phyloP scores from a whole-genome alignment of 108 stramenopile species.

The Schizochytrium sp. region DNA sequence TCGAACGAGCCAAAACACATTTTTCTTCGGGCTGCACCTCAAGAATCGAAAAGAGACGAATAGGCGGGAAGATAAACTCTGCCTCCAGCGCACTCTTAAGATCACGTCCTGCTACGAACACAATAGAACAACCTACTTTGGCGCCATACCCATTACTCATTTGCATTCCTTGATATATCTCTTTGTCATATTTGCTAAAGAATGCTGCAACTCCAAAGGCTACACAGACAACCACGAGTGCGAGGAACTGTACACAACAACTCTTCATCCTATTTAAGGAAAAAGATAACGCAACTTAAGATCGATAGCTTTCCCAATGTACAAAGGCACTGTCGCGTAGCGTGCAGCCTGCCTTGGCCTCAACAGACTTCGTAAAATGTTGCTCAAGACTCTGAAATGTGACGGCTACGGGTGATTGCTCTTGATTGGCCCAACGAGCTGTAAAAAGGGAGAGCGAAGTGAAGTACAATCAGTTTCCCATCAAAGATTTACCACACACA shows the following conservation, averaged over 20 bases:
- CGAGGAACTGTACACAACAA: background rate
- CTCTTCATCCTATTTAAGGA: no score
- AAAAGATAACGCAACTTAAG: no score
- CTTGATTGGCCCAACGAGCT: no score
- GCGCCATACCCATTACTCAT: constrained; percentile 34
- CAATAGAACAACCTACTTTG: constrained; percentile 1
- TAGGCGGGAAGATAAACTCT: constrained; percentile 13
- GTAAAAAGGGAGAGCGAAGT: no score
- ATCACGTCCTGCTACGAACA: background rate
- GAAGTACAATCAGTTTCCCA: no score
- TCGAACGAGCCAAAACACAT: background rate
- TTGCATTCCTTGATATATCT: background rate
- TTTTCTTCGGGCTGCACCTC: background rate
- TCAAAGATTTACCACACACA: no score
- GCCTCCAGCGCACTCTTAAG: background rate
- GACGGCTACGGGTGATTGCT: no score
- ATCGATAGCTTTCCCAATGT: no score
- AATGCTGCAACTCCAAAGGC: background rate
- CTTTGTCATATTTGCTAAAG: background rate
- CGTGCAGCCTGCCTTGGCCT: no score
- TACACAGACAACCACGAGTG: background rate
- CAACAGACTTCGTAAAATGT: no score
- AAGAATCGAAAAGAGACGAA: constrained; percentile 10
- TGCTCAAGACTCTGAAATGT: no score
- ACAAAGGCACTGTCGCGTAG: no score